Conservation (phyloP, 1,139 yeast genomes). For the Magnusiomyces sp. region DNA sequence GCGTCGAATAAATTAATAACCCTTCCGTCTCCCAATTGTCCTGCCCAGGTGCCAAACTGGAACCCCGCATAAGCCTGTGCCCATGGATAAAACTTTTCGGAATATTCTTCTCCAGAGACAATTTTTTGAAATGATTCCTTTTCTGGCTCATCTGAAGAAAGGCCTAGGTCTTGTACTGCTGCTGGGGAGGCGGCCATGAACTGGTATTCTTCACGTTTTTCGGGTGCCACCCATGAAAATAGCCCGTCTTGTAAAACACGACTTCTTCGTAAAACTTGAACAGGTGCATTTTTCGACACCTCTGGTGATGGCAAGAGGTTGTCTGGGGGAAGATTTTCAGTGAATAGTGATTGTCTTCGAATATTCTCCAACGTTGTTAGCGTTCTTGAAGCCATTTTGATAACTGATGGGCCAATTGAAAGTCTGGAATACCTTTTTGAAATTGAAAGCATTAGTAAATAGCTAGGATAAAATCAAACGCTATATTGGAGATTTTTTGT, state of each 20-base stretch:
- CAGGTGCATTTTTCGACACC: slow-evolving; percentile 39
- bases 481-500: background rate
- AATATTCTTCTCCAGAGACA: slow-evolving; percentile 52
- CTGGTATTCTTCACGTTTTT: slow-evolving; percentile 32
- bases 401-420: too few relatives aligned
- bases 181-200: slow-evolving; percentile 51
- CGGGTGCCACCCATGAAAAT: slow-evolving; percentile 34
- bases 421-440: background rate
- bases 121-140: slow-evolving; percentile 44
- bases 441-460: background rate
- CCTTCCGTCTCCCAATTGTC: slow-evolving; percentile 94
- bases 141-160: slow-evolving; percentile 35
- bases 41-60: slow-evolving; percentile 95
- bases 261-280: slow-evolving; percentile 43
- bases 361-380: slow-evolving; percentile 16
- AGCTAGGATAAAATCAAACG: background rate
- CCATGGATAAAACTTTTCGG: slow-evolving; percentile 53
- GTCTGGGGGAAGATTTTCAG: slow-evolving; percentile 51
- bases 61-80: slow-evolving; percentile 92
- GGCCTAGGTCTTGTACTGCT: slow-evolving; percentile 56
- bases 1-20: slow-evolving; percentile 75
- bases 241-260: slow-evolving; percentile 74
- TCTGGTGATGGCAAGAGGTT: slow-evolving; percentile 44
- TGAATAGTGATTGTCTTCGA: slow-evolving; percentile 42
- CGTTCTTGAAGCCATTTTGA: slow-evolving; percentile 1